phyloP scores from a whole-genome alignment of 768 basidiomycete genomes.

The Goffeauzyma gilvescens region DNA sequence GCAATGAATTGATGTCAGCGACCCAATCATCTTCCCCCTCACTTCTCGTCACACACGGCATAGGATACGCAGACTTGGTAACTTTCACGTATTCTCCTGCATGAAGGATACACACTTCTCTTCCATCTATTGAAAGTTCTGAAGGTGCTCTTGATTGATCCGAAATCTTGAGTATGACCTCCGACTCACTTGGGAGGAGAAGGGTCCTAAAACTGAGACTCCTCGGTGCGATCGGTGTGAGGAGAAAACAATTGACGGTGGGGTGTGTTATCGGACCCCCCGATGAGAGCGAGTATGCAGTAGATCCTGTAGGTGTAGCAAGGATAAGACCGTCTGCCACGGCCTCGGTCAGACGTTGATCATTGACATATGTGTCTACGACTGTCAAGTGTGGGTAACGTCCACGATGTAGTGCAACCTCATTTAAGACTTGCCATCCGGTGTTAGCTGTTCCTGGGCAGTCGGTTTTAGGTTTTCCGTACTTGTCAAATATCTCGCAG shows the following conservation, averaged over 20 bases:
- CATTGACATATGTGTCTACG: slow-evolving; percentile 83
- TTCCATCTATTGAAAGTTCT: slow-evolving; percentile 84
- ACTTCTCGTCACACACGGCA: slow-evolving; percentile 57
- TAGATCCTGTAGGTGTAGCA: slow-evolving; percentile 89
- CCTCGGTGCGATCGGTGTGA: slow-evolving; percentile 90
- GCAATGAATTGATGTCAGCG: slow-evolving; percentile 73
- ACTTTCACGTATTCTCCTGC: slow-evolving; percentile 74
- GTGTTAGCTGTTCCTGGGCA: slow-evolving; percentile 1
- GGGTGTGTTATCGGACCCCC: slow-evolving; percentile 94
- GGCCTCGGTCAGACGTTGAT: slow-evolving; percentile 84
- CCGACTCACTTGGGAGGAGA: slow-evolving; percentile 48
- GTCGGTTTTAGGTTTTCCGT: slow-evolving; percentile 35
- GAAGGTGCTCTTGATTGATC: slow-evolving; percentile 67
- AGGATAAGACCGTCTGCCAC: slow-evolving; percentile 86
- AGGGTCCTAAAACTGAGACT: slow-evolving; percentile 81
- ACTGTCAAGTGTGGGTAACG: slow-evolving; percentile 79
- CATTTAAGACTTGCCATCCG: slow-evolving; percentile 98
- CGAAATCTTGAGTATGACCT: slow-evolving; percentile 41
- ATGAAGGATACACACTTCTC: slow-evolving; percentile 58
- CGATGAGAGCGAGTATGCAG: slow-evolving; percentile 84
- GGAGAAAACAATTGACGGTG: slow-evolving; percentile 65
- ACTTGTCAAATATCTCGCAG: slow-evolving; percentile 52
- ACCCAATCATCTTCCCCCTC: slow-evolving; percentile 79
- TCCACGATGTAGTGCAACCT: slow-evolving; percentile 79
- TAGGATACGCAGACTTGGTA: slow-evolving; percentile 66